Base-by-base conservation (phyloP, 2,329 filamentous ascomycete genomes). In the Pseudofabraea citricarpa region DNA sequence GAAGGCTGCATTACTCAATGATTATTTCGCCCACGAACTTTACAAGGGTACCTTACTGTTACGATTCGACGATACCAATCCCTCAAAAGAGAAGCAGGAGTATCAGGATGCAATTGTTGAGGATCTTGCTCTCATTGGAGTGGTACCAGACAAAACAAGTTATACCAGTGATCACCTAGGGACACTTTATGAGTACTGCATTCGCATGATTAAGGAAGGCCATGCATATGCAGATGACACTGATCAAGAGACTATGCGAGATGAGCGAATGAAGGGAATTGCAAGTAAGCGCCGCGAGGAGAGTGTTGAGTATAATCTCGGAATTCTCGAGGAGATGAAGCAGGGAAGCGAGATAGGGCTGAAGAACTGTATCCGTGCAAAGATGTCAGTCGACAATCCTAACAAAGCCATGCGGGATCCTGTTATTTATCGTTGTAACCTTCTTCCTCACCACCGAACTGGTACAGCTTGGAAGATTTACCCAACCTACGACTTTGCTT, bases 101-200 rank as follows among this genome's bases (percentile, higher is more conserved):
- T 98, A 85, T 64, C 85, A 97, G 64, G 90, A 97, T 67, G 79
- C 90, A 5, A 98, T 98, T 50, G 74, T 95, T 29, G 85, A 95
- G 70, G 93, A 98, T 65, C 77, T 96, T 40, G 81, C 83, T 39
- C 76, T 97, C 41, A 89, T 98, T 76, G 91, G 90, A 22, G 87
- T 98, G 66, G 87, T 86, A 68, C 87, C 90, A 18, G 91, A 96
- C 65, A 77, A 78, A 52, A 76, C 90, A 46, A 88, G 87, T 15
- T 94, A 91, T 71, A 96, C 93, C 2, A 94, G 87, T 57, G 90
- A 98, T 71, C 94, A 95, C 73, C 96, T 98, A 64, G 81, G 96
- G 59, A 77, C 90, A 63, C 78, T 98, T 12, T 94, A 95, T 68
- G 83, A 95, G 35, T 85, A 85, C 62, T 88, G 85, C 61, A 72